Percentiles rank a stretch among this genome's conserved stretches.
phyloP scores from a whole-genome alignment of 345 rosid genomes.

The Pseudoturritis turrita region DNA sequence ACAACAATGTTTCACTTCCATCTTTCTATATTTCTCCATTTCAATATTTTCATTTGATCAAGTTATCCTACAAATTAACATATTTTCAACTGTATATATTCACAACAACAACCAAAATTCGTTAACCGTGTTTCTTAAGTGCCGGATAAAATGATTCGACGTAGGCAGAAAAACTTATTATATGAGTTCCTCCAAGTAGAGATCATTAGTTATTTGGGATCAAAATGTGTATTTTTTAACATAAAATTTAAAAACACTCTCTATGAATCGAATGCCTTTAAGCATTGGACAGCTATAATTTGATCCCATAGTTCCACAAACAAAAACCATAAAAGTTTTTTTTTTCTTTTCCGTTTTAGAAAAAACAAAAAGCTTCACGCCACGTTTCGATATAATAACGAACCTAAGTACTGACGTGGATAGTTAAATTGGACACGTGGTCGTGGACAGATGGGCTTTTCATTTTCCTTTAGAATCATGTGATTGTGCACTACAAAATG shows the following conservation, averaged over 20 bases:
- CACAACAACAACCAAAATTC: too few species aligned
- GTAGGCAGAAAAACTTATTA: background rate
- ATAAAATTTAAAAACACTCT: background rate
- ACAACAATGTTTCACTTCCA: too few species aligned
- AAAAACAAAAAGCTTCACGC: background rate
- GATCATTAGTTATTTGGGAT: background rate
- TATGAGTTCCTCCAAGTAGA: background rate
- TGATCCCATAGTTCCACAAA: slow-evolving; percentile 16
- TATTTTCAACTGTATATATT: too few species aligned
- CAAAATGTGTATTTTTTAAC: background rate
- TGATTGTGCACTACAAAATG: slow-evolving; percentile 22
- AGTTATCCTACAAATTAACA: background rate
- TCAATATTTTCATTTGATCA: background rate
- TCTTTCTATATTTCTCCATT: too few species aligned
- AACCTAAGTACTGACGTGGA: slow-evolving; percentile 2
- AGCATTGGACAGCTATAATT: slow-evolving; percentile 4
- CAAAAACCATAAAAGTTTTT: background rate
- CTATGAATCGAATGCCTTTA: slow-evolving; percentile 1
- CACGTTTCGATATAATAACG: slow-evolving; percentile 14
- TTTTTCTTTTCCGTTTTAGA: background rate
- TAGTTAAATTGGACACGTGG: slow-evolving; percentile 9
- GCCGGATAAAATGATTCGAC: background rate
- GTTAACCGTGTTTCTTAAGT: too few species aligned
- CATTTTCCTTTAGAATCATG: background rate
- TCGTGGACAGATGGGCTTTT: slow-evolving; percentile 16